Percentiles rank a stretch among this genome's conserved stretches.
Conservation (phyloP, 139 green algal species). For the Axilococcus clingmanii region DNA sequence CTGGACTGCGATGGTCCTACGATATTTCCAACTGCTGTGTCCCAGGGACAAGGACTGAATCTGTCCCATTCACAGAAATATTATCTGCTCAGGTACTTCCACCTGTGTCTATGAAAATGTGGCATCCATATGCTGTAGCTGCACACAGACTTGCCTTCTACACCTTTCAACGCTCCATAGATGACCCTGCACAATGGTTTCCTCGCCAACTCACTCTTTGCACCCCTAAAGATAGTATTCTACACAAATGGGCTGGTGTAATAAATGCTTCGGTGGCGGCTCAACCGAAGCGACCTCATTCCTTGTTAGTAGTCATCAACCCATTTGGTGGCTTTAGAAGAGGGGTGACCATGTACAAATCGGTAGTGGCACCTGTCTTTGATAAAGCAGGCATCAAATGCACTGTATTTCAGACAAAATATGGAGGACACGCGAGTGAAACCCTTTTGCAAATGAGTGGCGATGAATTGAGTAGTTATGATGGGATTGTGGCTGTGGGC, state of each 20-base stretch:
- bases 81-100: slow-evolving; percentile 5
- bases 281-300: not conserved
- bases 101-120: not conserved
- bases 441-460: slow-evolving; percentile 12
- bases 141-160: slow-evolving; percentile 8
- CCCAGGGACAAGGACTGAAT: not conserved
- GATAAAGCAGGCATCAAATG: slow-evolving; percentile 35
- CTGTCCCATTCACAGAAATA: slow-evolving; percentile 7
- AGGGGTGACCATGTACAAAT: slow-evolving; percentile 32
- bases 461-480: not conserved
- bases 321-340: slow-evolving; percentile 8
- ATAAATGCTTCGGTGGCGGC: slow-evolving; percentile 2
- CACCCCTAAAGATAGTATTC: not conserved
- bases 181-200: slow-evolving; percentile 6
- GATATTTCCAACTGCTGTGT: not conserved
- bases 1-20: slow-evolving; percentile 1
- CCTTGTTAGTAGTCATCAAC: slow-evolving; percentile 14
- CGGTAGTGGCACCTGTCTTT: slow-evolving; percentile 45
- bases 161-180: slow-evolving; percentile 5
- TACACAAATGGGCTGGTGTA: not conserved
- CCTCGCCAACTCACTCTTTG: slow-evolving; percentile 1
- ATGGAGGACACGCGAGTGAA: slow-evolving; percentile 40
- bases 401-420: slow-evolving; percentile 42
- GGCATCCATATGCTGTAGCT: not conserved
- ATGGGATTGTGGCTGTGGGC: slow-evolving; percentile 37